Percentiles rank a stretch among this genome's conserved stretches.
Conservation (phyloP, 805 yeast species). For the Candida sanyiensis region DNA sequence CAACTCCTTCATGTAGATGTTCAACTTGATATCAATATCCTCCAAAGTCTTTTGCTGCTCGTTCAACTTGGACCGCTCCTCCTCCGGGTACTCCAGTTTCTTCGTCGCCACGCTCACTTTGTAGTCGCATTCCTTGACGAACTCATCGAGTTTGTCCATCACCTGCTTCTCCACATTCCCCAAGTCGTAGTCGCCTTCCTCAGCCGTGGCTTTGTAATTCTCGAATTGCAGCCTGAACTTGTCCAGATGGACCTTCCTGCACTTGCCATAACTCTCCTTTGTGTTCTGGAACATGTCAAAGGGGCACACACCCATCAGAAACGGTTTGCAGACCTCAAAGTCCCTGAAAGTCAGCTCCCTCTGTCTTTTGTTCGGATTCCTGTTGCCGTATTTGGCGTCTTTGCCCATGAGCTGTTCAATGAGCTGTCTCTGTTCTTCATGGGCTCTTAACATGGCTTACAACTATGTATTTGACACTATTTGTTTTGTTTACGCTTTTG, state of each 20-base stretch:
- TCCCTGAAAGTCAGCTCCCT: slow-evolving; percentile 42
- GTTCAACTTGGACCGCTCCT: slow-evolving; percentile 58
- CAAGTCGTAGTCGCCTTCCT: slow-evolving; percentile 31
- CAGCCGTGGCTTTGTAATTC: slow-evolving; percentile 18
- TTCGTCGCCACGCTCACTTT: slow-evolving; percentile 58
- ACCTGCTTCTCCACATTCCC: slow-evolving; percentile 46
- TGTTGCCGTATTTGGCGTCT: slow-evolving; percentile 26
- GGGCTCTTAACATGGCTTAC: slow-evolving; percentile 39
- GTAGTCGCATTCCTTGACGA: slow-evolving; percentile 60
- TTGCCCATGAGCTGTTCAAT: slow-evolving; percentile 80
- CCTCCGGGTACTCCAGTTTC: slow-evolving; percentile 66
- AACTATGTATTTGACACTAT: too few relatives aligned
- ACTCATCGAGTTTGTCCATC: slow-evolving; percentile 41
- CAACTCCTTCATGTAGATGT: slow-evolving; percentile 49
- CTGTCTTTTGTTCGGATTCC: slow-evolving; percentile 33
- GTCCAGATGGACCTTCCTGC: slow-evolving; percentile 71
- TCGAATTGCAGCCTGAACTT: slow-evolving; percentile 70
- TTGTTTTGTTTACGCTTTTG: too few relatives aligned
- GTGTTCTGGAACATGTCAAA: slow-evolving; percentile 78
- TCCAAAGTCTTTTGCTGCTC: slow-evolving; percentile 54
- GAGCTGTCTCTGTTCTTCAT: slow-evolving; percentile 64
- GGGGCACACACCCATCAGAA: slow-evolving; percentile 81
- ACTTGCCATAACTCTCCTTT: slow-evolving; percentile 74
- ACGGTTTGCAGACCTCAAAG: slow-evolving; percentile 68
- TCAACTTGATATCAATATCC: slow-evolving; percentile 48